These are phyloP conservation scores for Phlyctochytrium arcticum DNA, from an alignment of 192 early-diverging fungal species.

Conservation along the genomic window DNA sequence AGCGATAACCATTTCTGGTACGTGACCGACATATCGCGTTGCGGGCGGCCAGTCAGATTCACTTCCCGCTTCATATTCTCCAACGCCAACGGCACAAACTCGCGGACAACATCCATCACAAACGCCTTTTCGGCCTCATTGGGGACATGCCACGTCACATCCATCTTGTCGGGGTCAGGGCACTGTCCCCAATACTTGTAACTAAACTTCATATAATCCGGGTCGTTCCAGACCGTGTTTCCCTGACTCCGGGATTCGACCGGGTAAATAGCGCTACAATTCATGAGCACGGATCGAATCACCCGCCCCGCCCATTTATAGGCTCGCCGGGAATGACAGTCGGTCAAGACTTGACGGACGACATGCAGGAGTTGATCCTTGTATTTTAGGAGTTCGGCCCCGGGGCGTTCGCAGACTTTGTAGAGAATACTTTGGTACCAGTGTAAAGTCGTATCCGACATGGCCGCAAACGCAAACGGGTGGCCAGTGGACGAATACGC, in stretches of 20 bases:
- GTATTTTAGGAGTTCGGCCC: constrained; percentile 46
- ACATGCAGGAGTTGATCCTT: constrained; percentile 44
- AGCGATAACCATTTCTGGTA: constrained; percentile 26
- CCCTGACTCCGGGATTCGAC: constrained; percentile 54
- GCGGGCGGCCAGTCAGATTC: not conserved
- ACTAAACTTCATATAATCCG: constrained; percentile 60
- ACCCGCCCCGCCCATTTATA: constrained; percentile 71
- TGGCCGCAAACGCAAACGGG: constrained; percentile 47
- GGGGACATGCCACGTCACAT: constrained; percentile 77
- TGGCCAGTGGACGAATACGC: constrained; percentile 23
- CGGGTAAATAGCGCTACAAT: constrained; percentile 51
- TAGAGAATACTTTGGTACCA: constrained; percentile 70
- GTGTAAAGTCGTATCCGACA: constrained; percentile 66
- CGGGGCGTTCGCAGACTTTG: constrained; percentile 46
- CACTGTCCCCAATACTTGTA: constrained; percentile 77
- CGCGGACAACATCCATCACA: constrained; percentile 60
- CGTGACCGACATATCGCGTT: constrained; percentile 17
- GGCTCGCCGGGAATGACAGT: constrained; percentile 58
- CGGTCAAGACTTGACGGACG: constrained; percentile 10
- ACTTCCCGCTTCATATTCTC: constrained; percentile 2
- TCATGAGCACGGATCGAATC: constrained; percentile 42
- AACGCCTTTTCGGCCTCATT: constrained; percentile 60
- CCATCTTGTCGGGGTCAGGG: constrained; percentile 45
- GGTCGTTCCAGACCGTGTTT: constrained; percentile 50
- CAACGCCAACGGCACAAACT: constrained; percentile 12